Percentiles rank a stretch among this genome's conserved stretches.
These are phyloP conservation scores for Sisymbrium altissimum DNA, from an alignment of 345 rosid genomes.

Conservation along the genomic window DNA sequence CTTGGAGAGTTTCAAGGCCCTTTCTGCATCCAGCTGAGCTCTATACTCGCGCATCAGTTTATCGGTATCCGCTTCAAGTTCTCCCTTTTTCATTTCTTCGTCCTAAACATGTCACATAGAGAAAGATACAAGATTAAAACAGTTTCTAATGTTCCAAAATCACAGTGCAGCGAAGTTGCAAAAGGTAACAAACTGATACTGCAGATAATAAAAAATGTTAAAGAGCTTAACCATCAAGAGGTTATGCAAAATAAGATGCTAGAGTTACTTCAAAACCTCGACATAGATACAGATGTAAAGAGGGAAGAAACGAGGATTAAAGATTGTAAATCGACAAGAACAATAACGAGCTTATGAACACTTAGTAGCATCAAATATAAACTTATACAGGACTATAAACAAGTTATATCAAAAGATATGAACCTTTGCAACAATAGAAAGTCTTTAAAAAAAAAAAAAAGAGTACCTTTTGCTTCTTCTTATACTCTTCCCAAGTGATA, in stretches of 20 bases:
- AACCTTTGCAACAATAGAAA: background rate
- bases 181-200: background rate
- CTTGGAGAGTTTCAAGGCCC: slow-evolving; percentile 83
- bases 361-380: background rate
- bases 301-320: background rate
- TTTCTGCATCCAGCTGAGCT: slow-evolving; percentile 97
- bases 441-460: background rate
- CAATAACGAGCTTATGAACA: background rate
- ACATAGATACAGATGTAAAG: background rate
- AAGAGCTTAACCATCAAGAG: background rate
- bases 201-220: background rate
- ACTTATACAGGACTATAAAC: background rate
- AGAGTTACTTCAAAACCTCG: background rate
- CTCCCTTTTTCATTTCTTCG: slow-evolving; percentile 81
- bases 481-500: slow-evolving; percentile 91
- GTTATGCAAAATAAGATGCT: background rate
- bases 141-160: background rate
- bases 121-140: background rate
- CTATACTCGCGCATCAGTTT: slow-evolving; percentile 97
- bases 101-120: slow-evolving; percentile 49
- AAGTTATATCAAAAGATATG: background rate
- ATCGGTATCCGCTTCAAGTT: slow-evolving; percentile 85
- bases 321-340: background rate
- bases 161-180: too few relatives aligned
- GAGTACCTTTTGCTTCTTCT: slow-evolving; percentile 83